A percentile compares a stretch with the other conserved stretches of the same genome.
Conservation (phyloP, 2,329 filamentous ascomycete species). For the Talaromyces sp. region DNA sequence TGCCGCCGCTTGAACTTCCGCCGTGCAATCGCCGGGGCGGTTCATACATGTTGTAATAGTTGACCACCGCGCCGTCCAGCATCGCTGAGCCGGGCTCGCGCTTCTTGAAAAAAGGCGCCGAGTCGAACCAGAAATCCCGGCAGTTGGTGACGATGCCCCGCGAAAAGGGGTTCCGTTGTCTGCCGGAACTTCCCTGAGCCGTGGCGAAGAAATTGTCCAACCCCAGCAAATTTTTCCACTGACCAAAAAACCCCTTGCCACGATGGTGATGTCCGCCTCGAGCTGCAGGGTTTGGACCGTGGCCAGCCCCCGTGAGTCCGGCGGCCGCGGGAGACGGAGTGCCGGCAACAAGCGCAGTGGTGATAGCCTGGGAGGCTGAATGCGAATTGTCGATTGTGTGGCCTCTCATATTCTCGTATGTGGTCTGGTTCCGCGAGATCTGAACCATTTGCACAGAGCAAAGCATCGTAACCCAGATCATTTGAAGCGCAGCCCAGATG, state of each 20-base stretch:
- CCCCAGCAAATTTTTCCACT: slow-evolving; percentile 80
- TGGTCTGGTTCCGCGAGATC: slow-evolving; percentile 87
- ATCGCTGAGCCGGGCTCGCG: slow-evolving; percentile 69
- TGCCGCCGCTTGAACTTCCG: slow-evolving; percentile 39
- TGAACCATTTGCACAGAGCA: slow-evolving; percentile 90
- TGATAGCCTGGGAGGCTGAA: slow-evolving; percentile 54
- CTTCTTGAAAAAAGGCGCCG: slow-evolving; percentile 71
- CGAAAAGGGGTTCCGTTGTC: slow-evolving; percentile 75
- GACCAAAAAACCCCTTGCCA: slow-evolving; percentile 61
- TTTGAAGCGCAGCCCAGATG: slow-evolving; percentile 75
- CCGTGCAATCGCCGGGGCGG: slow-evolving; percentile 62
- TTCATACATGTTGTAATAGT: slow-evolving; percentile 89
- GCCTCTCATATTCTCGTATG: slow-evolving; percentile 92
- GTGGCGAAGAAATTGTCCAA: slow-evolving; percentile 93
- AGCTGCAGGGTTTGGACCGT: slow-evolving; percentile 55
- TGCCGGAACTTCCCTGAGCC: slow-evolving; percentile 58
- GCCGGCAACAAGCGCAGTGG: slow-evolving; percentile 64
- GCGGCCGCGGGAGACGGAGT: slow-evolving; percentile 61
- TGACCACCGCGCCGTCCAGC: slow-evolving; percentile 71
- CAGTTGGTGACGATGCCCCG: slow-evolving; percentile 82
- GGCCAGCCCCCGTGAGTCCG: slow-evolving; percentile 62
- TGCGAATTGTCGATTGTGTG: slow-evolving; percentile 56
- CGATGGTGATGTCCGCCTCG: slow-evolving; percentile 46
- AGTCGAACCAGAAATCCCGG: slow-evolving; percentile 93
- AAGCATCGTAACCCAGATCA: slow-evolving; percentile 97